Percentiles rank a stretch among this genome's conserved stretches.
These are phyloP conservation scores for Clonostachys byssicola DNA, from an alignment of 2,329 filamentous ascomycete species.

Conservation along the genomic window DNA sequence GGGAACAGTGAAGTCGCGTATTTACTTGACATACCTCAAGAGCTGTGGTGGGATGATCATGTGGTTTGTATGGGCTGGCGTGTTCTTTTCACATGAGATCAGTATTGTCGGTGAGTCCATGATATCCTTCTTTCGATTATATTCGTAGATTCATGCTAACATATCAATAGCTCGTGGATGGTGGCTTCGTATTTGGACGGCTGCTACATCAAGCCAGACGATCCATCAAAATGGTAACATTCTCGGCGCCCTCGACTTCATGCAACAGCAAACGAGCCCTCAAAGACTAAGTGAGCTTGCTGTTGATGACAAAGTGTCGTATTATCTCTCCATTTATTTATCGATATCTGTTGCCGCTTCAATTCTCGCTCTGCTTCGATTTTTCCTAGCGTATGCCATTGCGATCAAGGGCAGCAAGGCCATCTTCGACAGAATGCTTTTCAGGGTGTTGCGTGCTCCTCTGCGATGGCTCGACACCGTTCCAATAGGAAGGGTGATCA, in stretches of 20 bases:
- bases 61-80: slow-evolving; percentile 49
- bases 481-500: slow-evolving; percentile 71
- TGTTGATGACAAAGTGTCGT: slow-evolving; percentile 36
- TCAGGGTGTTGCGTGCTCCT: slow-evolving; percentile 66
- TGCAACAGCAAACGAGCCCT: slow-evolving; percentile 11
- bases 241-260: too few species aligned
- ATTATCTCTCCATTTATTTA: slow-evolving; percentile 67
- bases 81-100: slow-evolving; percentile 51
- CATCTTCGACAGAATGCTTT: slow-evolving; percentile 64
- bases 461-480: slow-evolving; percentile 80
- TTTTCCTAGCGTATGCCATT: slow-evolving; percentile 58
- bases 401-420: slow-evolving; percentile 65
- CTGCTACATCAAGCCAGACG: slow-evolving; percentile 17
- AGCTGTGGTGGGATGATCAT: slow-evolving; percentile 60
- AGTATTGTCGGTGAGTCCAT: slow-evolving; percentile 39
- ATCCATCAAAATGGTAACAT: too few species aligned
- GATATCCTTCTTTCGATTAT: too few species aligned
- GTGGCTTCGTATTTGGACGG: slow-evolving; percentile 63
- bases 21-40: slow-evolving; percentile 64
- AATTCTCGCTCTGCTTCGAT: slow-evolving; percentile 57
- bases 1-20: slow-evolving; percentile 61
- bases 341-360: slow-evolving; percentile 52
- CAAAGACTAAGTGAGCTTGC: slow-evolving; percentile 7
- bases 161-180: slow-evolving; percentile 37
- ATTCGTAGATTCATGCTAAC: too few species aligned